These are phyloP conservation scores for Syzygium malaccense DNA, from an alignment of 441 rosid species.

Conservation along the genomic window DNA sequence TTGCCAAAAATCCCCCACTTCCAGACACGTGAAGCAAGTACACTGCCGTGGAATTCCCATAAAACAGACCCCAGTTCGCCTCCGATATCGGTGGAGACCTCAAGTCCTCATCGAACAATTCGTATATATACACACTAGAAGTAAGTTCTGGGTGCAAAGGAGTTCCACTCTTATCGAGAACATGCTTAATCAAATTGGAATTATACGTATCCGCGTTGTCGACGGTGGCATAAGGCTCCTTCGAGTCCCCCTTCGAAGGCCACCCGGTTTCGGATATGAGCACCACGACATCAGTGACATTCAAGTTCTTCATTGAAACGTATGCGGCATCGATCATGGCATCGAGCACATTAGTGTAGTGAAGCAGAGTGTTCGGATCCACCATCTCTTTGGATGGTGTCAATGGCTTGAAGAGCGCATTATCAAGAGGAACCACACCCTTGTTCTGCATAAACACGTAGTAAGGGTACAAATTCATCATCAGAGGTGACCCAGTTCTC, in stretches of 20 bases:
- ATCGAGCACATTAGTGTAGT: conserved; percentile 89
- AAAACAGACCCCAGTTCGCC: conserved; percentile 86
- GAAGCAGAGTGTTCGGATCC: conserved; percentile 91
- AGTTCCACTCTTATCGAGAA: conserved; percentile 69
- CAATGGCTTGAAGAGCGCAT: conserved; percentile 80
- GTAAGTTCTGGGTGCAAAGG: conserved; percentile 89
- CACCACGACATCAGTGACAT: conserved; percentile 71
- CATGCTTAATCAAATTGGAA: conserved; percentile 89
- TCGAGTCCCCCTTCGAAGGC: conserved; percentile 81
- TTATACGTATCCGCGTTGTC: conserved; percentile 86
- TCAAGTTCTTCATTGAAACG: conserved; percentile 87
- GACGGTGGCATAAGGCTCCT: conserved; percentile 78
- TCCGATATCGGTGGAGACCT: conserved; percentile 78
- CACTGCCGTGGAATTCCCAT: conserved; percentile 75
- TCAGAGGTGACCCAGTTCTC: conserved; percentile 73
- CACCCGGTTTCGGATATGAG: conserved; percentile 88
- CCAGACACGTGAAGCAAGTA: conserved; percentile 90
- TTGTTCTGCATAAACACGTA: conserved; percentile 93
- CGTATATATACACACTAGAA: conserved; percentile 73
- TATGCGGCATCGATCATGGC: conserved; percentile 96
- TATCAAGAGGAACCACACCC: conserved; percentile 95
- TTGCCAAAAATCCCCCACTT: conserved; percentile 79
- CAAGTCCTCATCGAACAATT: conserved; percentile 81
- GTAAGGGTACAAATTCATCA: conserved; percentile 97
- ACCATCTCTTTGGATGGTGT: conserved; percentile 93